These are phyloP conservation scores for Penicillium paneum DNA, from an alignment of 2,329 filamentous ascomycete species.

Conservation along the genomic window DNA sequence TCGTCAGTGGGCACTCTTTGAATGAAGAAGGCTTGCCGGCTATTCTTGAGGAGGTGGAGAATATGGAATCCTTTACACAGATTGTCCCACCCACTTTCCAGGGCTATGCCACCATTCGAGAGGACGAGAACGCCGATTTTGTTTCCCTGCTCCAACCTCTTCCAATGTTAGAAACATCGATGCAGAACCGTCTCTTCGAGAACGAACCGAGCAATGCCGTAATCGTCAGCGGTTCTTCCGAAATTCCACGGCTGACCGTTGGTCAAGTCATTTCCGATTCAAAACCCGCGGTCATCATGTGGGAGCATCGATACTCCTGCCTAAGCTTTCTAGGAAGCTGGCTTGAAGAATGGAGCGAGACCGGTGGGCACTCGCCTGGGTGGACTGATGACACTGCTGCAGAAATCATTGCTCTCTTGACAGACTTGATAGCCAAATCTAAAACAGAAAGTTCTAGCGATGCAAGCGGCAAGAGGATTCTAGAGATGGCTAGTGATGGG, in stretches of 20 bases:
- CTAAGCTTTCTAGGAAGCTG: slow-evolving; percentile 75
- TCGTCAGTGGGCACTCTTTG: slow-evolving; percentile 51
- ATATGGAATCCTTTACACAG: slow-evolving; percentile 73
- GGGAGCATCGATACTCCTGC: slow-evolving; percentile 72
- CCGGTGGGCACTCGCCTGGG: slow-evolving; percentile 52
- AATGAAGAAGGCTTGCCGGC: slow-evolving; percentile 49
- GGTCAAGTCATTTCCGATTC: slow-evolving; percentile 69
- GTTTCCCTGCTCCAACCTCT: slow-evolving; percentile 64
- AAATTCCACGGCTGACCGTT: slow-evolving; percentile 39
- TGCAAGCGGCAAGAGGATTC: slow-evolving; percentile 40
- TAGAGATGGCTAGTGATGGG: slow-evolving; percentile 51
- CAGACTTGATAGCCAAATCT: slow-evolving; percentile 60
- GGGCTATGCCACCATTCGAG: slow-evolving; percentile 72
- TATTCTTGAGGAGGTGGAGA: slow-evolving; percentile 63
- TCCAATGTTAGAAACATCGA: slow-evolving; percentile 42
- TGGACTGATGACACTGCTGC: slow-evolving; percentile 61
- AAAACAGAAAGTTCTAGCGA: slow-evolving; percentile 36
- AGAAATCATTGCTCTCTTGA: slow-evolving; percentile 71
- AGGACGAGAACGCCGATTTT: slow-evolving; percentile 80
- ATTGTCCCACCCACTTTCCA: slow-evolving; percentile 68
- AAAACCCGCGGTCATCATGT: slow-evolving; percentile 71
- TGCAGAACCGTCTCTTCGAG: slow-evolving; percentile 23
- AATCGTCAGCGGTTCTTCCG: slow-evolving; percentile 36
- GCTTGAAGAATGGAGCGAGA: slow-evolving; percentile 48
- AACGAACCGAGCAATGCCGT: slow-evolving; percentile 30